These are phyloP conservation scores for Pyrus betulifolia DNA, from an alignment of 306 rosid species.

Conservation along the genomic window DNA sequence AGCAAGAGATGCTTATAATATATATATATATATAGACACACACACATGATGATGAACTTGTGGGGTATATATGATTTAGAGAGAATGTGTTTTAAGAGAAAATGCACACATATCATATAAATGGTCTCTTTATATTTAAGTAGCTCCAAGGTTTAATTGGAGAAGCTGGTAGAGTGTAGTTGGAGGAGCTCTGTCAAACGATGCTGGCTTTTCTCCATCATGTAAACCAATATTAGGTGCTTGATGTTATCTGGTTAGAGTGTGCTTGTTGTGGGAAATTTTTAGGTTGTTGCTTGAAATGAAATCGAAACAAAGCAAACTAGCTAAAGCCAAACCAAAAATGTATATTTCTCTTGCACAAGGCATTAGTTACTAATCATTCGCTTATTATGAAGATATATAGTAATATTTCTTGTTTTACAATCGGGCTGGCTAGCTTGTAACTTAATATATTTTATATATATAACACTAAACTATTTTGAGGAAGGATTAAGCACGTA, in stretches of 20 bases:
- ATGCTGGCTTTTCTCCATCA: conserved; percentile 16
- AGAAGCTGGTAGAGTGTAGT: conserved; percentile 13
- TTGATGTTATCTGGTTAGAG: conserved; percentile 18
- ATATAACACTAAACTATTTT: too few relatives aligned
- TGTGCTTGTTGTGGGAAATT: conserved; percentile 1
- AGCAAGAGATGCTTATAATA: not conserved
- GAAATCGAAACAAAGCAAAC: conserved; percentile 19
- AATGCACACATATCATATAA: conserved; percentile 16
- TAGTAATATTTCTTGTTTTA: not conserved
- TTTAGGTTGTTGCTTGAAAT: conserved; percentile 28
- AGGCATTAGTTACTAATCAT: not conserved
- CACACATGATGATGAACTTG: not conserved
- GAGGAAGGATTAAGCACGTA: not conserved
- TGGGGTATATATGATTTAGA: conserved; percentile 21
- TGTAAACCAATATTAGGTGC: conserved; percentile 18
- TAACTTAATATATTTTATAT: not conserved
- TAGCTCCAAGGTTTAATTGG: conserved; percentile 21
- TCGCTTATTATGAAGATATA: not conserved
- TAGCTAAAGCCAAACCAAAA: conserved; percentile 10
- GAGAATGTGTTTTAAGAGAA: conserved; percentile 23
- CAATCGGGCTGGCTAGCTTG: not conserved
- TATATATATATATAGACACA: not conserved
- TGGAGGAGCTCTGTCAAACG: conserved; percentile 20
- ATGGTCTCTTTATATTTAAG: conserved; percentile 17
- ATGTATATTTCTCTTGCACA: not conserved